These are phyloP conservation scores for Penicillium sp. DNA, from an alignment of 2,329 filamentous ascomycete species.

Conservation along the genomic window DNA sequence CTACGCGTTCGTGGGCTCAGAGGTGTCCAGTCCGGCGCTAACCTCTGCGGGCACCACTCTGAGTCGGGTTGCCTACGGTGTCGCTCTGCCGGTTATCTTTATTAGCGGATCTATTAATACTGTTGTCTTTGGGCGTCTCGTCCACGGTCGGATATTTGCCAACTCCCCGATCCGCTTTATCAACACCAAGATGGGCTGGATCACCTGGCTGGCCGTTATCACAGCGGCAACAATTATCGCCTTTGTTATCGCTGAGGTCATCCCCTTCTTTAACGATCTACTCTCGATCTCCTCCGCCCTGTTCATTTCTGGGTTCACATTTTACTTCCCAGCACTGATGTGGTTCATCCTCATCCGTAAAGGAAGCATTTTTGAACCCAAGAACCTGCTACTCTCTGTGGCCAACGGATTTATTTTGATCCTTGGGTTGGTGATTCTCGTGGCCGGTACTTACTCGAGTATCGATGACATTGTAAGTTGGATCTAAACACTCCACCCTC, in stretches of 20 bases:
- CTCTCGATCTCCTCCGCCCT: conserved; percentile 13
- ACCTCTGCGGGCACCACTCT: conserved; percentile 12
- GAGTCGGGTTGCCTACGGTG: conserved; percentile 9
- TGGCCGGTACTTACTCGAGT: conserved; percentile 13
- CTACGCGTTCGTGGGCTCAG: conserved; percentile 13
- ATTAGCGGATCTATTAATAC: conserved; percentile 16
- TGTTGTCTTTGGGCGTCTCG: conserved; percentile 12
- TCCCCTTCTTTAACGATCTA: conserved; percentile 15
- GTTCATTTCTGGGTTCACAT: conserved; percentile 15
- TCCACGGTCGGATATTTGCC: conserved; percentile 14
- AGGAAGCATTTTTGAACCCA: conserved; percentile 5
- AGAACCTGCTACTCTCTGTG: conserved; percentile 9
- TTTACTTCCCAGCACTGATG: conserved; percentile 15
- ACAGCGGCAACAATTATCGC: conserved; percentile 9
- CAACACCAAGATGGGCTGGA: conserved; percentile 17
- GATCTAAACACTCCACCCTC: background rate
- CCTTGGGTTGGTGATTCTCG: conserved; percentile 12
- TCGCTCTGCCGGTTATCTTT: conserved; percentile 5
- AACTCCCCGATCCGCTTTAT: conserved; percentile 14
- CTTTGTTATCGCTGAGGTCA: conserved; percentile 14
- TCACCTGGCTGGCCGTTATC: conserved; percentile 11
- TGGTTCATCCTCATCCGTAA: conserved; percentile 15
- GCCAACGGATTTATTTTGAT: conserved; percentile 9
- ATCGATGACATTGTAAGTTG: conserved; percentile 14
- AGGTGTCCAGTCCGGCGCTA: conserved; percentile 10